phyloP scores from a whole-genome alignment of 257 asterid genomes.

The Solanum okadae region DNA sequence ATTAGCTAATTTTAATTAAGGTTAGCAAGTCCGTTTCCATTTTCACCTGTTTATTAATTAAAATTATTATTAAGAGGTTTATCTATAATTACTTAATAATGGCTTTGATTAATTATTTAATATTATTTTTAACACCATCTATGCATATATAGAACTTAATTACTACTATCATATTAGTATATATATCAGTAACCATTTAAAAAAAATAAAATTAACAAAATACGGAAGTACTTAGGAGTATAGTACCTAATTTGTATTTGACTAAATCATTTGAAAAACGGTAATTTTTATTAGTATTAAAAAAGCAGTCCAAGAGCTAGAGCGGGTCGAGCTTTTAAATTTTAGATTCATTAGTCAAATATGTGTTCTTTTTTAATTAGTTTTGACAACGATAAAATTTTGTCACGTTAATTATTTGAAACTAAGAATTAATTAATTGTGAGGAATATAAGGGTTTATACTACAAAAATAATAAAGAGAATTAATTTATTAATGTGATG shows the following conservation, averaged over 20 bases:
- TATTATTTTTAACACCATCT: background rate
- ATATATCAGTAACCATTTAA: background rate
- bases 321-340: background rate
- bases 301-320: background rate
- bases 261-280: background rate
- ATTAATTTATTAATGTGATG: background rate
- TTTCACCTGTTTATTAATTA: background rate
- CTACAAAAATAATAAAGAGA: background rate
- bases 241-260: background rate
- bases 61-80: background rate
- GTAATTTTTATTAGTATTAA: background rate
- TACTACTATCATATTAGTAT: background rate
- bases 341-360: background rate
- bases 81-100: background rate
- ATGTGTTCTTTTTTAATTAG: background rate
- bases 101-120: background rate
- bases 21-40: background rate
- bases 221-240: background rate
- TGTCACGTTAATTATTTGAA: background rate
- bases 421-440: background rate
- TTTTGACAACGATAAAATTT: background rate
- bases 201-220: no score
- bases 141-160: background rate
- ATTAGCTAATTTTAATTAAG: background rate
- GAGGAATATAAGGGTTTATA: background rate